Percentiles rank a stretch among this genome's conserved stretches.
phyloP scores from a whole-genome alignment of 2,329 filamentous ascomycete genomes.

The Macrophomina pseudophaseolina region DNA sequence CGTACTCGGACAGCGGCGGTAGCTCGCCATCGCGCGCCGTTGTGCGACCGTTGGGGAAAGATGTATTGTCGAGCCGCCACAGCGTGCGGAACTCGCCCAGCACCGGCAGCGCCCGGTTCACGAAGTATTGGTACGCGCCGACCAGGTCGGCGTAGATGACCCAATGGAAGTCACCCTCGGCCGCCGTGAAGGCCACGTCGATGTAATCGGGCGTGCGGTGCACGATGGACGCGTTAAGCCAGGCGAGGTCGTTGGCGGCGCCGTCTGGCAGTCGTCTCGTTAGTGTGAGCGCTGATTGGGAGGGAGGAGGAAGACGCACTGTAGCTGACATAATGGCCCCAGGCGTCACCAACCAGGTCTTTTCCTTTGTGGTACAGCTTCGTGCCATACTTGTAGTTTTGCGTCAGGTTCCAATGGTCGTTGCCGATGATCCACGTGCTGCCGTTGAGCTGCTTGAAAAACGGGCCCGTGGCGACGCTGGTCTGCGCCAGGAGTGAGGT shows the following conservation, averaged over 20 bases:
- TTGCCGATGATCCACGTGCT: constrained; percentile 48
- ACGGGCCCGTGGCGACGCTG: constrained; percentile 31
- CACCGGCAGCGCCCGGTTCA: constrained; percentile 55
- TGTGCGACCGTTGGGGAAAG: constrained; percentile 55
- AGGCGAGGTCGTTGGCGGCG: constrained; percentile 53
- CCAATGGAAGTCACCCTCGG: constrained; percentile 59
- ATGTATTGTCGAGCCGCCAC: constrained; percentile 56
- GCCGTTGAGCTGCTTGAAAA: constrained; percentile 40
- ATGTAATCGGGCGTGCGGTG: constrained; percentile 46
- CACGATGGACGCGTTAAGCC: constrained; percentile 52
- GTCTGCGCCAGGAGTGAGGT: constrained; percentile 6
- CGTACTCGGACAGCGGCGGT: constrained; percentile 52
- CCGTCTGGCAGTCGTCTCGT: constrained; percentile 44
- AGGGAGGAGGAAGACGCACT: constrained; percentile 36
- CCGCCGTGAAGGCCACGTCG: constrained; percentile 55
- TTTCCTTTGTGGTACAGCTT: constrained; percentile 49
- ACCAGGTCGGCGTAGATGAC: constrained; percentile 55
- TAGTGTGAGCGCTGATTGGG: neutral
- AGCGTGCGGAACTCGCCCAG: constrained; percentile 59
- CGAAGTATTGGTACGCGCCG: constrained; percentile 63
- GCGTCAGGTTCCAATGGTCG: constrained; percentile 50
- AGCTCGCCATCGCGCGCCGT: constrained; percentile 53
- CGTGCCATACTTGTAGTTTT: constrained; percentile 44
- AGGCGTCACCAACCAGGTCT: constrained; percentile 49
- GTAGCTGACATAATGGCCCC: constrained; percentile 53